Evolutionary conservation across 805 yeast genomes (phyloP).

Genomic region (Nakazawaea wyomingensis): DNA sequence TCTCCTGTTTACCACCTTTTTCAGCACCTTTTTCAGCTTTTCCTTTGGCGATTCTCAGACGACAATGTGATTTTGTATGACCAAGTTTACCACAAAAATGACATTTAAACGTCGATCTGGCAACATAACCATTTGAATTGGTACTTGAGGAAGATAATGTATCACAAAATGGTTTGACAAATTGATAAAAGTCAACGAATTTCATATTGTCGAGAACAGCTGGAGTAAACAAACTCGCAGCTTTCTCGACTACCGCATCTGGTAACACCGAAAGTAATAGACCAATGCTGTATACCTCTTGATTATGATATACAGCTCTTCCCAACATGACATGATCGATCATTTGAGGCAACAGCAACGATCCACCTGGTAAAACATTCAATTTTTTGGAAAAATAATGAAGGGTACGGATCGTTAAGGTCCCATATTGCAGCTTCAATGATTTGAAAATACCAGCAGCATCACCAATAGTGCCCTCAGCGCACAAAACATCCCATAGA

Average conservation of each 20-base stretch:
- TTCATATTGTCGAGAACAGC: background rate
- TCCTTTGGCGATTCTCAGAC: background rate
- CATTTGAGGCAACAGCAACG: background rate
- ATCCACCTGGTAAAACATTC: background rate
- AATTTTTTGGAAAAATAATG: background rate
- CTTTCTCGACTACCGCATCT: background rate
- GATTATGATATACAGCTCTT: background rate
- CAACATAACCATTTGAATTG: background rate
- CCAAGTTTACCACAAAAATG: background rate
- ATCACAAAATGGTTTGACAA: background rate
- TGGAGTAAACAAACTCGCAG: background rate
- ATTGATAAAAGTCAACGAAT: background rate
- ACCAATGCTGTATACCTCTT: background rate
- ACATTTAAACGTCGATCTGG: background rate
- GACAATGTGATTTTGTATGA: background rate
- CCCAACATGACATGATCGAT: background rate
- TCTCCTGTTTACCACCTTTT: background rate
- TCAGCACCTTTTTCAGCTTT: background rate
- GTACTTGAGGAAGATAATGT: background rate
- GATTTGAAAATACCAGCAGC: background rate
- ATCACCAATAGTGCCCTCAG: background rate
- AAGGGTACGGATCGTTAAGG: background rate
- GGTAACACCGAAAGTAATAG: background rate
- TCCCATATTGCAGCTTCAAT: background rate
- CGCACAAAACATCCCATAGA: background rate